Base-by-base conservation (phyloP, 352 stramenopile species). In the Aphanomyces astaci region DNA sequence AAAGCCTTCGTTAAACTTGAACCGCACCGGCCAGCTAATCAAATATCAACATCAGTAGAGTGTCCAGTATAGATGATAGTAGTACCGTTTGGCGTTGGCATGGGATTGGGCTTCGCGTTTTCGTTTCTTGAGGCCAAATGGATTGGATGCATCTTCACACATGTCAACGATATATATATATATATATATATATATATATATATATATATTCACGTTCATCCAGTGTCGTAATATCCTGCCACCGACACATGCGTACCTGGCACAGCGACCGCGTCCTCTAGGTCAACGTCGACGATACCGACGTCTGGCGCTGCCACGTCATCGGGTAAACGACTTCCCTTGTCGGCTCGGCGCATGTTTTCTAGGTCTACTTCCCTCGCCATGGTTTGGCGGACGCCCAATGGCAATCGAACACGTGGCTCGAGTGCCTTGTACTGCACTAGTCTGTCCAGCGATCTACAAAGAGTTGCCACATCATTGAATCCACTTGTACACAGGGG, bases 1-100 rank as follows among this genome's bases (percentile, higher is more conserved):
- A 75, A 92, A 95, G 43, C 89, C 89, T 77, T 96, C 86, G 57
- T 97, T 94, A 64, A 91, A 96, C 70, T 93, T 91, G 76, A 90
- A 97, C 30, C 80, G 82, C 63, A 97, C 82, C 13, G 53, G 53
- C 28, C 40, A 71, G 5, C 62, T 68, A 59, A 4, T 19, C 25
- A 27, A n/a, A 10, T 33, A 19, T 4, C 25, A 4, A 4, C 5
- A 30, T 0, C n/a, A n/a, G 36, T 49, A 30, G 19, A 1, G 24
- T 4, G 11, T 49, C 3, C 24, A n/a, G 22, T 2, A 51, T 52
- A 9, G 4, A 0, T 25, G 15, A 9, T 10, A 13, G 22, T 25
- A n/a, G 11, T 59, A 68, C 62, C 62, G 62, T 52, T 68, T 68
- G 28, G 28, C 27, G 19, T 51, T 59, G 28, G 62, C 32, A 9